Conservation (phyloP, 2,329 filamentous ascomycete genomes). For the Coleophoma cylindrospora region DNA sequence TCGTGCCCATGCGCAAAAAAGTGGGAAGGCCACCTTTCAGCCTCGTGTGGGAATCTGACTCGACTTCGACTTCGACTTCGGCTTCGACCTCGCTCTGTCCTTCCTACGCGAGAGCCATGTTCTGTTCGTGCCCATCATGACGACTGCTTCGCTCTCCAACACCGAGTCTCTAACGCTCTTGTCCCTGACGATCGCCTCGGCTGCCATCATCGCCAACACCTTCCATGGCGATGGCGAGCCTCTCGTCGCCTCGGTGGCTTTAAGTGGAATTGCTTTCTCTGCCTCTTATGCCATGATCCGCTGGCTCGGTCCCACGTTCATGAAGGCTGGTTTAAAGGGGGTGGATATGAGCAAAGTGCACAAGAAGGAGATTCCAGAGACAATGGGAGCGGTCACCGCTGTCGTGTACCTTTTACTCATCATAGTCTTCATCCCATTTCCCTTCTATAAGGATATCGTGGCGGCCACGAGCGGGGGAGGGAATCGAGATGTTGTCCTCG, state of each 20-base stretch:
- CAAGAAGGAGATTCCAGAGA: conserved; percentile 80
- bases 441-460: conserved; percentile 97
- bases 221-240: conserved; percentile 82
- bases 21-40: not conserved
- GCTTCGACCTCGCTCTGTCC: not conserved
- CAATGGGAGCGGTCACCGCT: conserved; percentile 91
- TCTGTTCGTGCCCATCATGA: conserved; percentile 3
- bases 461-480: conserved; percentile 90
- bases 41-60: not conserved
- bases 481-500: conserved; percentile 77
- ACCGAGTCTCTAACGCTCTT: conserved; percentile 51
- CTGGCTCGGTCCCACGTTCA: conserved; percentile 89
- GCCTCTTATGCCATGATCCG: conserved; percentile 80
- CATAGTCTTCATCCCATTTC: conserved; percentile 91
- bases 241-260: conserved; percentile 79
- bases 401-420: conserved; percentile 86
- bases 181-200: conserved; percentile 61
- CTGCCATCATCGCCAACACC: conserved; percentile 73
- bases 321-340: conserved; percentile 83
- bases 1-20: too few species aligned
- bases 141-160: conserved; percentile 37
- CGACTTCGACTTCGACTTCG: not conserved
- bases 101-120: not conserved
- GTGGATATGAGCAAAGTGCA: conserved; percentile 79
- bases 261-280: conserved; percentile 80